Percentiles rank a stretch among this genome's conserved stretches.
These are phyloP conservation scores for Wickerhamiella nectarea DNA, from an alignment of 805 yeast species.

Conservation along the genomic window DNA sequence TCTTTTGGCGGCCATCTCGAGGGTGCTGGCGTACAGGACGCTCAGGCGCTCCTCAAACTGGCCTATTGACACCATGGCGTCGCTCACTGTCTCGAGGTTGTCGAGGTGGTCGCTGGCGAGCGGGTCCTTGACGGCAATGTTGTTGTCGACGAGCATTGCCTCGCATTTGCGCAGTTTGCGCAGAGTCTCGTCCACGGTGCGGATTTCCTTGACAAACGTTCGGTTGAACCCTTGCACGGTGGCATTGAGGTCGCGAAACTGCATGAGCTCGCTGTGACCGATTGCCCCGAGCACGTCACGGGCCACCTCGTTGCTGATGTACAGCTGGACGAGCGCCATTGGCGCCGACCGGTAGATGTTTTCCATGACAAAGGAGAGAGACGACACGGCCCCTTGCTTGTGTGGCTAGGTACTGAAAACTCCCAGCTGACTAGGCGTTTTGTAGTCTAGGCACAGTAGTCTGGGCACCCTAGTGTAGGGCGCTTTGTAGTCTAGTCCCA, in stretches of 20 bases:
- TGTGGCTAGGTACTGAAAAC: too few species aligned
- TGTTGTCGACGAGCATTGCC: constrained; percentile 4
- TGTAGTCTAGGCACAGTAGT: too few species aligned
- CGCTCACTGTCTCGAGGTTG: constrained; percentile 36
- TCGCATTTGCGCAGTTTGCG: constrained; percentile 23
- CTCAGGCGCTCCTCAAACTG: constrained; percentile 55
- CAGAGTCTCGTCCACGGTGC: constrained; percentile 63
- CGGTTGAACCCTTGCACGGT: constrained; percentile 74
- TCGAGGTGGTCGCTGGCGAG: constrained; percentile 33
- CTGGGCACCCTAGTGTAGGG: too few species aligned
- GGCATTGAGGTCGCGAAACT: constrained; percentile 76
- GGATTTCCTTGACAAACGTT: constrained; percentile 72
- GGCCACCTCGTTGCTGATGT: constrained; percentile 76
- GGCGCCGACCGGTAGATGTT: constrained; percentile 65
- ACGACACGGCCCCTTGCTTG: too few species aligned
- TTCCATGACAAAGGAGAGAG: constrained; percentile 10
- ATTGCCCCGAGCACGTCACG: constrained; percentile 69
- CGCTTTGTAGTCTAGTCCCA: too few species aligned
- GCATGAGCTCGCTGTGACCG: constrained; percentile 73
- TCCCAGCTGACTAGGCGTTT: too few species aligned
- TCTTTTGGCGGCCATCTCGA: constrained; percentile 46
- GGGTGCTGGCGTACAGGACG: constrained; percentile 55
- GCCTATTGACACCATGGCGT: constrained; percentile 45
- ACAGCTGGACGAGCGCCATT: constrained; percentile 85
- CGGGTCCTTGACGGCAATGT: background rate